These are phyloP conservation scores for Rhizophora mangle DNA, from an alignment of 345 rosid species.

Conservation along the genomic window DNA sequence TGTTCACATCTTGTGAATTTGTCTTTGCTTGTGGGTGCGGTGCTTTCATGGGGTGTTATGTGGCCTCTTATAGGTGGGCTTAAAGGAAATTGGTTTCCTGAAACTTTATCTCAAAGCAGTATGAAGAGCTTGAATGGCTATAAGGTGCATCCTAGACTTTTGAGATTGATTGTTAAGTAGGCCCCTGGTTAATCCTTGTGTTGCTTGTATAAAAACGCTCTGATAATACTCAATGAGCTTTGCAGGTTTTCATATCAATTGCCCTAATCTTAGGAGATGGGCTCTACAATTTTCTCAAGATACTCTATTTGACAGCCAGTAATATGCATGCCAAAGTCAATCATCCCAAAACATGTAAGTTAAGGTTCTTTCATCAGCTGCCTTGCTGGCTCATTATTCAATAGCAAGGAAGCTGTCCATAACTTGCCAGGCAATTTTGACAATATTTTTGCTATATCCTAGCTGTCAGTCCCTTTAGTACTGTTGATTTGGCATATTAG, in stretches of 20 bases:
- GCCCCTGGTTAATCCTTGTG: no score
- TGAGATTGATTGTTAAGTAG: background rate
- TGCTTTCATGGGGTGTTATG: conserved; percentile 92
- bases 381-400: background rate
- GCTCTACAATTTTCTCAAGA: conserved; percentile 84
- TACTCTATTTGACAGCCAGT: conserved; percentile 49
- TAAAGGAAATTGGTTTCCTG: conserved; percentile 76
- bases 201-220: background rate
- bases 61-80: conserved; percentile 75
- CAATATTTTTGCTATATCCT: background rate
- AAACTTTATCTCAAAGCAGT: conserved; percentile 51
- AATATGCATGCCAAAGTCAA: conserved; percentile 38
- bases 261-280: conserved; percentile 89
- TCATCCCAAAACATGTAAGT: conserved; percentile 40
- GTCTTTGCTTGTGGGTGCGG: conserved; percentile 84
- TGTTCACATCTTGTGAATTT: conserved; percentile 90
- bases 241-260: conserved; percentile 82
- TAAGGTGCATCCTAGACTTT: conserved; percentile 45
- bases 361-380: background rate
- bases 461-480: background rate
- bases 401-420: background rate
- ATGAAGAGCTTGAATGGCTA: conserved; percentile 89
- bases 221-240: no score
- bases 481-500: background rate
- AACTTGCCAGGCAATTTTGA: no score